phyloP scores from a whole-genome alignment of 2,329 filamentous ascomycete genomes.

The Blastomyces emzantsi region DNA sequence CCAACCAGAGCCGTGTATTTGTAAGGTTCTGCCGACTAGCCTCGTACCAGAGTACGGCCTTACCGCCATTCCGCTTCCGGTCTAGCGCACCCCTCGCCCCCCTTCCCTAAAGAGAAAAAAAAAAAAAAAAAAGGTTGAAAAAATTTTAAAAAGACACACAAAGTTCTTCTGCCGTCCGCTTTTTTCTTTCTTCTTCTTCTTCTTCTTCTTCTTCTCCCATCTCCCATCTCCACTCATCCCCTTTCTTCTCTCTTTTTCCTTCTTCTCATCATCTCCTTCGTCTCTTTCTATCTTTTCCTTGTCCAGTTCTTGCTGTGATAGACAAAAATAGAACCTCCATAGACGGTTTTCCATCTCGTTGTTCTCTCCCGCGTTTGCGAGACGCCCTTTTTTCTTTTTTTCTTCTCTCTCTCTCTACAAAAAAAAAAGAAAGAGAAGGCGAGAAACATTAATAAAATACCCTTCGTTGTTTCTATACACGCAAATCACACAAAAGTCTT shows the following conservation, averaged over 20 bases:
- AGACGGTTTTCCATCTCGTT: slow-evolving; percentile 5
- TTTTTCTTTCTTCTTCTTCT: slow-evolving; percentile 21
- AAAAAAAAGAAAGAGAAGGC: not conserved
- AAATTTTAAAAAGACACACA: not conserved
- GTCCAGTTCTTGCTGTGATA: not conserved
- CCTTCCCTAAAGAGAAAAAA: not conserved
- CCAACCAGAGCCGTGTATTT: not conserved
- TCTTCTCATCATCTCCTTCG: slow-evolving; percentile 5
- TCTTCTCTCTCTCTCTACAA: not conserved
- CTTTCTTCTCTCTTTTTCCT: not conserved
- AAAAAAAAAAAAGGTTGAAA: not conserved
- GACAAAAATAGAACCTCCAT: slow-evolving; percentile 1
- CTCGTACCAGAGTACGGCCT: not conserved
- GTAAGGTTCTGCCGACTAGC: not conserved
- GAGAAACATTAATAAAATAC: slow-evolving; percentile 8
- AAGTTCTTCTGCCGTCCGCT: slow-evolving; percentile 12
- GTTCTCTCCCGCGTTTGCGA: not conserved
- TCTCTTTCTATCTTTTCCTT: slow-evolving; percentile 6
- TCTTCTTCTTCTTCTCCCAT: slow-evolving; percentile 13
- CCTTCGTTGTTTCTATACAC: not conserved
- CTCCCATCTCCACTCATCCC: slow-evolving; percentile 8
- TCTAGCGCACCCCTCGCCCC: not conserved
- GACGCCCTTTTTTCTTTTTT: not conserved
- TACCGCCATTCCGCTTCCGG: not conserved
- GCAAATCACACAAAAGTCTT: slow-evolving; percentile 27